Evolutionary conservation across 164 flowering plant species (phyloP).

Genomic region (Chloranthus sessilifolius): DNA sequence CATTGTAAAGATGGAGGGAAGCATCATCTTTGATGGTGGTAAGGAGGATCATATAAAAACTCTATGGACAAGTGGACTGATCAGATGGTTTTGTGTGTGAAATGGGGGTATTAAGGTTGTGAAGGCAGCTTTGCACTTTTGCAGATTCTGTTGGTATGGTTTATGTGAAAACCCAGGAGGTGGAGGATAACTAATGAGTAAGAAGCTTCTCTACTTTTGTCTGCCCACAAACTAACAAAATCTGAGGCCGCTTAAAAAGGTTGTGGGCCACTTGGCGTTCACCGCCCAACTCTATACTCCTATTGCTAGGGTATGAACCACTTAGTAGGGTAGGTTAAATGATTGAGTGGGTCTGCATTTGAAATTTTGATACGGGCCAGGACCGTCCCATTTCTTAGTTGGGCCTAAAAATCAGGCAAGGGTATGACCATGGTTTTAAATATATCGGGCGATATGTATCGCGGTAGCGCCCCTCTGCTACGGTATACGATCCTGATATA

Average conservation of each 20-base stretch:
- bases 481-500: too few species aligned
- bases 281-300: not conserved
- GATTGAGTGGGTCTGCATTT: not conserved
- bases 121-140: not conserved
- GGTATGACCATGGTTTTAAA: not conserved
- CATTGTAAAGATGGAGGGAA: too few species aligned
- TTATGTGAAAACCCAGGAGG: not conserved
- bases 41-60: not conserved
- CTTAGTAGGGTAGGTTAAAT: not conserved
- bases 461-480: too few species aligned
- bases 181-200: too few species aligned
- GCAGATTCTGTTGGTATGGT: not conserved
- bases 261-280: constrained; percentile 1
- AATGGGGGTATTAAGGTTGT: not conserved
- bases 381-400: too few species aligned
- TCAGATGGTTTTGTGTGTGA: not conserved
- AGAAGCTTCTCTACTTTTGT: constrained; percentile 3
- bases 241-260: not conserved
- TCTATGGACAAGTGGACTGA: not conserved
- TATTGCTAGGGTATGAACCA: not conserved
- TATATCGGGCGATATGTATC: too few species aligned
- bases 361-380: not conserved
- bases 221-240: not conserved
- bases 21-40: too few species aligned
- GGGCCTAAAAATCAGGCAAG: not conserved